Evolutionary conservation across 495 filamentous ascomycete species (phyloP), one percentile per base, ranked within the genome.

Genomic region (Ascobolus immersus): DNA sequence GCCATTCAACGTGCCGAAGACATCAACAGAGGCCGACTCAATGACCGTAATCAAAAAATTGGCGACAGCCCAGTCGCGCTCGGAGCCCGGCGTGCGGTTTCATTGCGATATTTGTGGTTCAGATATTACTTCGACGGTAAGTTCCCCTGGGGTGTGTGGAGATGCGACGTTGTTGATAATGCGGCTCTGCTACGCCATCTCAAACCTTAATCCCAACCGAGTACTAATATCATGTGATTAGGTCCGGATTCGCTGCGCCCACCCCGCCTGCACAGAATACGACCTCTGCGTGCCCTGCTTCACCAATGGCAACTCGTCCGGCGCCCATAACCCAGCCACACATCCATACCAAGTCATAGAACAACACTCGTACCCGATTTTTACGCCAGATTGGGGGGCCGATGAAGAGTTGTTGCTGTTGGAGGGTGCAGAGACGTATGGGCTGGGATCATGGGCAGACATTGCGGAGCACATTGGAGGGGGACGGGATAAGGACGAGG

Each of bases 41-140:
- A 94, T 94, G 84, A 84, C 82, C 48, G 75, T 92, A 50, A 91
- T 93, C 55, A 72, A 80, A 50, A 92, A 91, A 64, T 93, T 92
- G 58, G 82, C 78, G 37, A 77, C 77, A 41, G 65, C 73, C 38
- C 67, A 79, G 47, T 78, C 47, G 32, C 36, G 79, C 28, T 82
- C 74, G 8, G 84, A 92, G 46, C 81, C 82, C 14, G 84, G 84
- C 37, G 73, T 84, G 28, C 89, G 91, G 49, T 92, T 80, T 45
- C 76, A 90, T 34, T 94, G 84, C 59, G 84, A 99, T 53, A 70
- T 90, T 43, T 99, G 86, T 50, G 86, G 77, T 25, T 71, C 73
- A 38, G 86, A 99, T 50, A 90, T 94, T 41, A 92, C 82, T 8
- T 82, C 80, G 14, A 93, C 82, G 27, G 82, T 91, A 66, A 54